Conservation (phyloP, 441 rosid genomes). For the Erodium texanum region DNA sequence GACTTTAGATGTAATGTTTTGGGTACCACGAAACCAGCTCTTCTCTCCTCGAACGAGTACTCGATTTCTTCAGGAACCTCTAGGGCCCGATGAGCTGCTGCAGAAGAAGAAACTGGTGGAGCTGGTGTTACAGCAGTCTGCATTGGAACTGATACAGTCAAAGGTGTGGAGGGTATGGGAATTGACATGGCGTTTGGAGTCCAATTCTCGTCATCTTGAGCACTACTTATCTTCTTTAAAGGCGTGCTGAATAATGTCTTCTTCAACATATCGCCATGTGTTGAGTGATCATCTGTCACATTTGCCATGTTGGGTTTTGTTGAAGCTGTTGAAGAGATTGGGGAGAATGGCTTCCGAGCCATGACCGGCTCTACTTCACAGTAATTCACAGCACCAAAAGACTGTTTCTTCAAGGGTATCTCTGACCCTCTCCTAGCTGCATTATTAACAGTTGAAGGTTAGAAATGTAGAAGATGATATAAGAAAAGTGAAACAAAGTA, state of each 20-base stretch:
- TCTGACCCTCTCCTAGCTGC: too few relatives aligned
- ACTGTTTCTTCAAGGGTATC: too few relatives aligned
- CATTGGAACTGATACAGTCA: conserved; percentile 65
- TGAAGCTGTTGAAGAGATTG: conserved; percentile 44
- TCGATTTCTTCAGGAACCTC: conserved; percentile 43
- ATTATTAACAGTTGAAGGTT: too few relatives aligned
- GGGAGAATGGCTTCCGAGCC: conserved; percentile 63
- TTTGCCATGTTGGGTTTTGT: conserved; percentile 40
- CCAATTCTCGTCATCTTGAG: conserved; percentile 45
- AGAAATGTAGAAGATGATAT: too few relatives aligned
- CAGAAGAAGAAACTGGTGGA: conserved; percentile 15
- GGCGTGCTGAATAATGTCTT: conserved; percentile 31
- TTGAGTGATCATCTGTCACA: conserved; percentile 24
- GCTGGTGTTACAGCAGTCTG: conserved; percentile 61
- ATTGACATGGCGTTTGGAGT: conserved; percentile 58
- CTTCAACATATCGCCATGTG: conserved; percentile 22
- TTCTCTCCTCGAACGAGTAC: conserved; percentile 73
- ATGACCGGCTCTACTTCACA: conserved; percentile 47
- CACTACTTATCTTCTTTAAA: conserved; percentile 27
- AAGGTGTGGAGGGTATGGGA: conserved; percentile 62
- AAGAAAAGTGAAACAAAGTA: too few relatives aligned
- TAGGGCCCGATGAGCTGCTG: conserved; percentile 25
- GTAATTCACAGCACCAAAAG: conserved; percentile 16
- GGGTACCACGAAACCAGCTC: conserved; percentile 62
- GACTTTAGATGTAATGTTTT: conserved; percentile 28